Evolutionary conservation across 2,329 filamentous ascomycete species (phyloP), one percentile per base, ranked within the genome.

Genomic region (Didymosphaeria variabile): DNA sequence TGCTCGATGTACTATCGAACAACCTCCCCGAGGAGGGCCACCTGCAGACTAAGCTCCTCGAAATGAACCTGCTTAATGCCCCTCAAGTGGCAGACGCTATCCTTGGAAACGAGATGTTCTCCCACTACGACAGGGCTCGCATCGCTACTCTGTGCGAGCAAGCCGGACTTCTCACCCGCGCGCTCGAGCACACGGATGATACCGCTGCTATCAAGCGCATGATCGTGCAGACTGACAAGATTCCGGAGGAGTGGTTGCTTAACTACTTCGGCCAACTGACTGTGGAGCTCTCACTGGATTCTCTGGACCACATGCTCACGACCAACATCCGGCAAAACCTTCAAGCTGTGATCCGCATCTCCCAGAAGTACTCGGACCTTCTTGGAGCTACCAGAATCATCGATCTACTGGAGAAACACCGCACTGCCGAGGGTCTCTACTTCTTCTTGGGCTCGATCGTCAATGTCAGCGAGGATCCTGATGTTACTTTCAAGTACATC

Each of bases 401-500:
- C 66, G 93, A 97, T 68, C 87, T 99, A 7, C 91, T 99, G 55
- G 95, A 99, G 83, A 97, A 97, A 84, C 97, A 98, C 83, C 94
- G 95, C 80, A 98, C 95, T 38, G 90, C 93, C 3, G 95, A 99
- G 80, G 95, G 95, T 77, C 88, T 99, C 5, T 99, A 95, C 87
- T 97, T 97, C 84, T 99, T 97, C 82, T 88, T 99, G 17, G 95
- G 95, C 63, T 97, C 94, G 77, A 96, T 99, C 70, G 94, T 99
- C 80, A 99, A 99, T 78, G 85, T 99, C 51, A 97, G 92, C 60
- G 93, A 98, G 79, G 95, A 98, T 72, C 86, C 91, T 23, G 95
- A 99, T 76, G 95, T 99, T 32, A 91, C 95, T 77, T 99, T 97
- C 89, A 99, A 99, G 85, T 99, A 99, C 80, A 97, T 99, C 61